Percentiles rank a stretch among this genome's conserved stretches.
These are phyloP conservation scores for Vaccinium macrocarpon DNA, from an alignment of 148 eudicot genomes.

Conservation along the genomic window DNA sequence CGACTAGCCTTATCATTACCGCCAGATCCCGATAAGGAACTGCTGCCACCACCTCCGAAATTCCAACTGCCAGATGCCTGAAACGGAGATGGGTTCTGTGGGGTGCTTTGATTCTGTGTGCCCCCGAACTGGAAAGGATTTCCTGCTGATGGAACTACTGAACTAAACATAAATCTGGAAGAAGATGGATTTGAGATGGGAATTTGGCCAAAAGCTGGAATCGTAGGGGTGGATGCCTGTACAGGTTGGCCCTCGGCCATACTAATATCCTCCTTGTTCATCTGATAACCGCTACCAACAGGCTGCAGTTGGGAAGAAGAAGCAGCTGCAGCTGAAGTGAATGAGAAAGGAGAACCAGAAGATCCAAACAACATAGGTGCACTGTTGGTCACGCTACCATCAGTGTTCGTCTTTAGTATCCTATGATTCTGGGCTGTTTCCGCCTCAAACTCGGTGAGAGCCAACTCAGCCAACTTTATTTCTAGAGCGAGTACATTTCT, in stretches of 20 bases:
- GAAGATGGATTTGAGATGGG: conserved; percentile 36
- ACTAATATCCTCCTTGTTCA: conserved; percentile 79
- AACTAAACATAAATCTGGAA: conserved; percentile 40
- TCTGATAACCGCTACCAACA: conserved; percentile 47
- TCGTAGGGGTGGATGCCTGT: conserved; percentile 43
- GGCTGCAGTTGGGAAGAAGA: conserved; percentile 33
- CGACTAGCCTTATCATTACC: conserved; percentile 44
- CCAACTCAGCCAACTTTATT: no score
- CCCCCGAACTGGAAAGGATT: conserved; percentile 67
- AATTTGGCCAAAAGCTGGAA: conserved; percentile 50
- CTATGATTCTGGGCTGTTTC: no score
- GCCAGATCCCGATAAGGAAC: conserved; percentile 65
- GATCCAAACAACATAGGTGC: conserved; percentile 42
- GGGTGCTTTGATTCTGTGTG: conserved; percentile 49
- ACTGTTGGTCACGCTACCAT: conserved; percentile 11
- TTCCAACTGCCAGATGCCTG: conserved; percentile 59
- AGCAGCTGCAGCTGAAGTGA: conserved; percentile 31
- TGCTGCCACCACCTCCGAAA: conserved; percentile 52
- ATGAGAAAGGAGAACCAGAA: conserved; percentile 45
- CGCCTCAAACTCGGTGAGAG: no score
- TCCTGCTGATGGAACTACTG: conserved; percentile 33
- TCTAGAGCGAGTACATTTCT: no score
- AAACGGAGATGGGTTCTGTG: conserved; percentile 47
- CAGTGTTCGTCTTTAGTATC: no score
- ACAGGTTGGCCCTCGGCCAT: conserved; percentile 87